phyloP scores from a whole-genome alignment of 768 basidiomycete species.

The Serendipita vermifera region DNA sequence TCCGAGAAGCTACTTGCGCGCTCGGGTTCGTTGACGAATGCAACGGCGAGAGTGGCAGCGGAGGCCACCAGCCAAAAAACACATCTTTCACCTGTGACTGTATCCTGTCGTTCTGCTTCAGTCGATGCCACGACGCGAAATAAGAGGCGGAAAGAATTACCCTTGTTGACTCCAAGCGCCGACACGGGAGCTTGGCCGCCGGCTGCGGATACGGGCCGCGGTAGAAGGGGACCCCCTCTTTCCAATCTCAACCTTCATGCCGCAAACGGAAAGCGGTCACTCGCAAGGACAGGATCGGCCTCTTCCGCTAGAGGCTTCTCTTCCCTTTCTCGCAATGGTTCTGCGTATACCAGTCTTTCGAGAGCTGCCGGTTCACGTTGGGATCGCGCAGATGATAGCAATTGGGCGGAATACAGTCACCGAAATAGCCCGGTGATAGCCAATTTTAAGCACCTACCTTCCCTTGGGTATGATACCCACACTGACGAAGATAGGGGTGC shows the following conservation, averaged over 20 bases:
- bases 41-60: no score
- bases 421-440: neutral
- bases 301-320: slow-evolving; percentile 2
- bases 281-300: neutral
- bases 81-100: neutral
- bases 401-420: neutral
- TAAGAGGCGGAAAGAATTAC: neutral
- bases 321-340: neutral
- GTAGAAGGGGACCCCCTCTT: no score
- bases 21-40: no score
- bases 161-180: neutral
- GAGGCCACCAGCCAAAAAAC: no score
- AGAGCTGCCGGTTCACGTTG: neutral
- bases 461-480: neutral
- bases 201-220: no score
- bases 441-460: slow-evolving; percentile 1
- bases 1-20: no score
- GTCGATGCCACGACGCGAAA: neutral
- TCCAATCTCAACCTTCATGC: neutral
- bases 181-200: neutral
- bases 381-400: neutral
- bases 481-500: neutral
- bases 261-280: neutral
- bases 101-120: neutral
- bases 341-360: neutral